These are phyloP conservation scores for Penicillium sp. DNA, from an alignment of 2,329 filamentous ascomycete species.

Conservation along the genomic window DNA sequence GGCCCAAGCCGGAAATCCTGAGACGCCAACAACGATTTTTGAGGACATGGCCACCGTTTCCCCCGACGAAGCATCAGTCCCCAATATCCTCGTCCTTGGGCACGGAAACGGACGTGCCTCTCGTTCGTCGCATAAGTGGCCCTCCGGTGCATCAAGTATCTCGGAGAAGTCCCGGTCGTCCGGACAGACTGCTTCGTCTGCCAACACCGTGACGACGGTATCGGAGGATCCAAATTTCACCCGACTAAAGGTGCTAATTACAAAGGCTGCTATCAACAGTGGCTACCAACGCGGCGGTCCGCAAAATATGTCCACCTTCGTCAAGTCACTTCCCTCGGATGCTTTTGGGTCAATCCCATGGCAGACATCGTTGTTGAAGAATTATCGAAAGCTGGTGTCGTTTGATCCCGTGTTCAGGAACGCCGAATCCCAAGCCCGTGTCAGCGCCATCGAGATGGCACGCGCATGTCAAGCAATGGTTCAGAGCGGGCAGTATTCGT, in stretches of 20 bases:
- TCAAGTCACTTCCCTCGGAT: slow-evolving; percentile 67
- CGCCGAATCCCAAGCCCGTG: slow-evolving; percentile 31
- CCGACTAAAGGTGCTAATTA: slow-evolving; percentile 70
- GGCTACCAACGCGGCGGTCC: slow-evolving; percentile 64
- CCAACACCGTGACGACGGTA: slow-evolving; percentile 41
- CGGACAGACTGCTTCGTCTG: slow-evolving; percentile 44
- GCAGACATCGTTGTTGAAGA: slow-evolving; percentile 67
- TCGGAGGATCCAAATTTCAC: slow-evolving; percentile 70
- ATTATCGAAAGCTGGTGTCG: slow-evolving; percentile 74
- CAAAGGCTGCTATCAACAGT: slow-evolving; percentile 80
- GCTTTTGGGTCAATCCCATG: slow-evolving; percentile 70
- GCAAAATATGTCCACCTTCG: slow-evolving; percentile 64
- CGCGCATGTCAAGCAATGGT: slow-evolving; percentile 74
- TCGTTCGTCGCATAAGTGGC: slow-evolving; percentile 52
- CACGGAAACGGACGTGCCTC: slow-evolving; percentile 58
- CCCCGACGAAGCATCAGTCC: slow-evolving; percentile 70
- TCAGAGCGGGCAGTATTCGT: slow-evolving; percentile 66
- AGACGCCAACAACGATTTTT: slow-evolving; percentile 92
- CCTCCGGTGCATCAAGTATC: slow-evolving; percentile 71
- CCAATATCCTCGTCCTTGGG: slow-evolving; percentile 83
- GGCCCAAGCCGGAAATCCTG: slow-evolving; percentile 50
- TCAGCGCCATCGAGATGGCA: slow-evolving; percentile 65
- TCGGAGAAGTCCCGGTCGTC: slow-evolving; percentile 71
- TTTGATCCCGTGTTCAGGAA: slow-evolving; percentile 63
- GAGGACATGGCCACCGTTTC: slow-evolving; percentile 85